These are phyloP conservation scores for Crithidia bombi DNA, from an alignment of 208 protist species.

Conservation along the genomic window DNA sequence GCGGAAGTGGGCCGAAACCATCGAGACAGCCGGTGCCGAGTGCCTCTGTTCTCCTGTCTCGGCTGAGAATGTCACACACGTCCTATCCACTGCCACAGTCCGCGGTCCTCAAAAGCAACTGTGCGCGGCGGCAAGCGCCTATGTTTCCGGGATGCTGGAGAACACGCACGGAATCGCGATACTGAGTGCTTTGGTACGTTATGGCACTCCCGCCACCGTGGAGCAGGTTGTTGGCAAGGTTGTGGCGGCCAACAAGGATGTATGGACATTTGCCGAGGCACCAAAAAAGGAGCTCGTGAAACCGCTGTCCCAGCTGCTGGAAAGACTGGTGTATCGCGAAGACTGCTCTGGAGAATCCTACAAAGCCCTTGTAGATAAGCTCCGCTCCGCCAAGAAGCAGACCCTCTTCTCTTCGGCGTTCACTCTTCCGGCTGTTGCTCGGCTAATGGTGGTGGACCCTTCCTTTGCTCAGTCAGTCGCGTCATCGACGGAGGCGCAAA, in stretches of 20 bases:
- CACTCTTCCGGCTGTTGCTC: constrained; percentile 60
- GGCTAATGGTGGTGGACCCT: constrained; percentile 49
- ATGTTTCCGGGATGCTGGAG: constrained; percentile 56
- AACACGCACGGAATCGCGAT: constrained; percentile 57
- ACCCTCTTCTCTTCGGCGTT: constrained; percentile 47
- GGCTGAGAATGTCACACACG: constrained; percentile 75
- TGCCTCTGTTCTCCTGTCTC: constrained; percentile 56
- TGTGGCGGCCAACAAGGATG: constrained; percentile 22
- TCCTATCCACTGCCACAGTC: constrained; percentile 67
- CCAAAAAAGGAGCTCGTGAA: constrained; percentile 40
- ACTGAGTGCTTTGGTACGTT: constrained; percentile 73
- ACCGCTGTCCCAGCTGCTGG: constrained; percentile 56
- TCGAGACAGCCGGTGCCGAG: constrained; percentile 54
- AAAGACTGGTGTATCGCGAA: constrained; percentile 76
- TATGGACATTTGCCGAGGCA: constrained; percentile 44
- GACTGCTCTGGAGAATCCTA: constrained; percentile 57
- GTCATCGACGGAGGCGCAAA: constrained; percentile 36
- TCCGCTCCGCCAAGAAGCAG: constrained; percentile 33
- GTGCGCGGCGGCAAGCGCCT: constrained; percentile 50
- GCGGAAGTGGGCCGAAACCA: constrained; percentile 65
- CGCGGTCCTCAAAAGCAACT: constrained; percentile 76
- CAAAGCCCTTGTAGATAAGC: constrained; percentile 43
- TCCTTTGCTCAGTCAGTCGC: constrained; percentile 35
- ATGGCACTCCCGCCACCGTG: constrained; percentile 73
- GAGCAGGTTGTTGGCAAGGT: constrained; percentile 46